phyloP scores from a whole-genome alignment of 2,329 filamentous ascomycete genomes.

The Ophiostoma fasciatum region DNA sequence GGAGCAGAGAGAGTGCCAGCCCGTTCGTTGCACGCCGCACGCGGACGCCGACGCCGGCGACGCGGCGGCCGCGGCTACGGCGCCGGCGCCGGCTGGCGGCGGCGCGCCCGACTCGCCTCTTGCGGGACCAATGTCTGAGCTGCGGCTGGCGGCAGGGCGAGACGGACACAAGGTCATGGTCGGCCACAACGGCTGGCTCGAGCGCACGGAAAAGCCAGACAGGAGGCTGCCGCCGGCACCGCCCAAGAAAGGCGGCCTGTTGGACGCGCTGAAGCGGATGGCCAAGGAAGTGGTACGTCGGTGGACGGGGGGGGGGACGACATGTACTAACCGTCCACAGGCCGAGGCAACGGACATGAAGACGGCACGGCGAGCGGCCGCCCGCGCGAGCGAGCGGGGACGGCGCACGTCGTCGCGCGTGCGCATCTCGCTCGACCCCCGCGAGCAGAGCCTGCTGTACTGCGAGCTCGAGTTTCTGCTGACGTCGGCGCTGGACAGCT shows the following conservation, averaged over 20 bases:
- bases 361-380: conserved; percentile 15
- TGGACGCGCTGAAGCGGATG: conserved; percentile 35
- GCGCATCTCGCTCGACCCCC: conserved; percentile 35
- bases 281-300: conserved; percentile 36
- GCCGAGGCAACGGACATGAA: conserved; percentile 23
- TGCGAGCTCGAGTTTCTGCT: conserved; percentile 43
- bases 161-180: conserved; percentile 36
- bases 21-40: too few relatives aligned
- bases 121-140: too few relatives aligned
- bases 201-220: conserved; percentile 23
- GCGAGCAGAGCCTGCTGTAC: conserved; percentile 44
- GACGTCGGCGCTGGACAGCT: conserved; percentile 34
- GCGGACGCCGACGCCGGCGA: too few relatives aligned
- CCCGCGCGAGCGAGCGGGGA: conserved; percentile 13
- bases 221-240: conserved; percentile 9
- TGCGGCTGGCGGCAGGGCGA: too few relatives aligned
- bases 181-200: conserved; percentile 42
- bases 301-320: not conserved
- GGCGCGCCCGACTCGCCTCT: too few relatives aligned
- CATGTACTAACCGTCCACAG: conserved; percentile 9
- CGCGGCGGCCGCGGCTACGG: too few relatives aligned
- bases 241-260: conserved; percentile 24
- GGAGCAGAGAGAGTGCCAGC: too few relatives aligned
- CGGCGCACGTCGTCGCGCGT: conserved; percentile 18
- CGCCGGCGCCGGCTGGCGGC: too few relatives aligned